Evolutionary conservation across 768 basidiomycete species (phyloP).

Genomic region (Hericium alpestre): DNA sequence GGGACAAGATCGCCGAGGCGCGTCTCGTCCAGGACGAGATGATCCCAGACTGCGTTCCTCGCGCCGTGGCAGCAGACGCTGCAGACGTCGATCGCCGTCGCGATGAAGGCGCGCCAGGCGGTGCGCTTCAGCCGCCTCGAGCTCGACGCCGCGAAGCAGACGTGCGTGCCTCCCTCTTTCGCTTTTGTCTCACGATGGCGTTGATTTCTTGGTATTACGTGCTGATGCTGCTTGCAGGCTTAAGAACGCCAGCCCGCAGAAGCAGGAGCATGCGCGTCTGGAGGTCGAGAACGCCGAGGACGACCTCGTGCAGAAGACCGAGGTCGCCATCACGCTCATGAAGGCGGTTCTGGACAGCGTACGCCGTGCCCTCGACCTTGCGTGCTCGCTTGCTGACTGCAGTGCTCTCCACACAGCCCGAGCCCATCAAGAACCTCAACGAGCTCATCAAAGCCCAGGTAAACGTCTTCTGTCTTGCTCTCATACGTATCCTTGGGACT

Average conservation of each 20-base stretch:
- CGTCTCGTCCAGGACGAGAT: conserved; percentile 70
- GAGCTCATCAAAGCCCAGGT: conserved; percentile 87
- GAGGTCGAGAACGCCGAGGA: conserved; percentile 93
- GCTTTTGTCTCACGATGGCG: too few relatives aligned
- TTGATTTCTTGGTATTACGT: not conserved
- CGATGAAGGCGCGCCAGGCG: conserved; percentile 85
- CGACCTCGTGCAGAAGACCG: conserved; percentile 94
- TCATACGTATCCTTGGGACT: too few relatives aligned
- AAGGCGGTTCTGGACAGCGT: conserved; percentile 98
- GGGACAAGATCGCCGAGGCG: conserved; percentile 75
- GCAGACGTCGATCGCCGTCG: conserved; percentile 72
- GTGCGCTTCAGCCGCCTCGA: conserved; percentile 74
- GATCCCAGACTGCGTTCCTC: conserved; percentile 55
- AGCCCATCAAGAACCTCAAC: conserved; percentile 89
- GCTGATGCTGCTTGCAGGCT: conserved; percentile 37
- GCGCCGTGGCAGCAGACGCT: conserved; percentile 85
- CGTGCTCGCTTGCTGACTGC: not conserved
- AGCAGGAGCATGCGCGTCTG: conserved; percentile 85
- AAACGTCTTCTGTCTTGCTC: conserved; percentile 4
- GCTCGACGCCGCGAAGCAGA: conserved; percentile 83
- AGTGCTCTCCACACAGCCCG: conserved; percentile 55
- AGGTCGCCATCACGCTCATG: conserved; percentile 93
- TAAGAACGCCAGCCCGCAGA: conserved; percentile 64
- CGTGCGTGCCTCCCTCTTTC: conserved; percentile 33
- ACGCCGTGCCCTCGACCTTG: conserved; percentile 19